A percentile compares a stretch with the other conserved stretches of the same genome.
These are phyloP conservation scores for Hyaloscypha hepaticicola DNA, from an alignment of 495 filamentous ascomycete genomes.

Conservation along the genomic window DNA sequence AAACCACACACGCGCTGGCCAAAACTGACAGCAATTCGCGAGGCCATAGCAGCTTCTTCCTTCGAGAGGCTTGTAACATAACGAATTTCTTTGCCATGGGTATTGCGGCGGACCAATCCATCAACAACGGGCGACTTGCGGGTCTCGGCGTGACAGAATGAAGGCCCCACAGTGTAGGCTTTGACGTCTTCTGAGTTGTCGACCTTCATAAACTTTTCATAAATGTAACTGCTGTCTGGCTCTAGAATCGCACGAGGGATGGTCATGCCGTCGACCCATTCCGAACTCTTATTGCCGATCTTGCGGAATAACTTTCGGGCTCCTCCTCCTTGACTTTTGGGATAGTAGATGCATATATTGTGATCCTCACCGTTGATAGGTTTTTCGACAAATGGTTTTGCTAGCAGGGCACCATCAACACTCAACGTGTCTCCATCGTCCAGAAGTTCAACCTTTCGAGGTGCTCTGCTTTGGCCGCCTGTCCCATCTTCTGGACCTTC, in stretches of 20 bases:
- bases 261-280: slow-evolving; percentile 73
- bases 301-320: slow-evolving; percentile 93
- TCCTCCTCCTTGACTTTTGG: slow-evolving; percentile 78
- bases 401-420: slow-evolving; percentile 78
- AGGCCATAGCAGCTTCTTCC: slow-evolving; percentile 82
- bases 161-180: slow-evolving; percentile 92
- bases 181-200: slow-evolving; percentile 98
- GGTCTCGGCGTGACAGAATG: slow-evolving; percentile 95
- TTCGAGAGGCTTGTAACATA: slow-evolving; percentile 83
- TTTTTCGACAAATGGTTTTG: slow-evolving; percentile 97
- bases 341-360: slow-evolving; percentile 97
- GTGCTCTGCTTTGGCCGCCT: slow-evolving; percentile 50
- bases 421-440: slow-evolving; percentile 85
- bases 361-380: slow-evolving; percentile 98
- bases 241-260: slow-evolving; percentile 81
- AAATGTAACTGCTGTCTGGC: slow-evolving; percentile 78
- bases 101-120: slow-evolving; percentile 91
- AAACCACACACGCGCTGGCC: slow-evolving; percentile 96
- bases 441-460: slow-evolving; percentile 73
- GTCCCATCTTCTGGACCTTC: slow-evolving; percentile 72
- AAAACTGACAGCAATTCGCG: slow-evolving; percentile 87
- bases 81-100: slow-evolving; percentile 93
- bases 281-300: slow-evolving; percentile 96
- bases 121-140: slow-evolving; percentile 96
- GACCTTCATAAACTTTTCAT: slow-evolving; percentile 93